phyloP scores from a whole-genome alignment of 176 grass and related monocot genomes.

The Rhynchospora pubera region DNA sequence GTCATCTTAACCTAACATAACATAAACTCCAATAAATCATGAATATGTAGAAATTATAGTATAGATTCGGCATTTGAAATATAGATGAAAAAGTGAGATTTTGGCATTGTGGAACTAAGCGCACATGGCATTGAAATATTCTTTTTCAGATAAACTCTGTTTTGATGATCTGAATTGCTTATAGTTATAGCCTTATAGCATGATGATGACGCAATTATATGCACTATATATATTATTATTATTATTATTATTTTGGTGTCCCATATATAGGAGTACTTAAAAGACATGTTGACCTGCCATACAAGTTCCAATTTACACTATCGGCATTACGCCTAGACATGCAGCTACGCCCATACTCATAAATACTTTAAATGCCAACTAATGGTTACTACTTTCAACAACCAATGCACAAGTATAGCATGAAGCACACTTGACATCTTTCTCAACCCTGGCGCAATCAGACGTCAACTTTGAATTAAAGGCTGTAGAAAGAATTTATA shows the following conservation, averaged over 20 bases:
- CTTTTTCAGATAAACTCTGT: neutral
- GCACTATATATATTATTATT: neutral
- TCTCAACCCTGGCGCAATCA: slow-evolving; percentile 12
- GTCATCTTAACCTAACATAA: no score
- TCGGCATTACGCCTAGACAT: neutral
- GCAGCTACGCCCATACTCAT: neutral
- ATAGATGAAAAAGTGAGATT: no score
- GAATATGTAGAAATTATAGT: no score
- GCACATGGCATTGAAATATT: no score
- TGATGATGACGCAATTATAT: neutral
- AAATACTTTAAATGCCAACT: neutral
- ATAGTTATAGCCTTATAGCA: neutral
- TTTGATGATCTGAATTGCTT: neutral
- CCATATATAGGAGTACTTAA: neutral
- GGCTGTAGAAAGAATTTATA: slow-evolving; percentile 11
- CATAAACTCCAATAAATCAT: no score
- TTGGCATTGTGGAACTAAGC: no score
- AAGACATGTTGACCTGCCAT: neutral
- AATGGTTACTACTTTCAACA: neutral
- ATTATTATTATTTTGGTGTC: neutral
- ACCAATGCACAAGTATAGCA: slow-evolving; percentile 3
- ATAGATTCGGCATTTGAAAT: no score
- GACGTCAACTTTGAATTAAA: slow-evolving; percentile 27
- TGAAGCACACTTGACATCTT: slow-evolving; percentile 15
- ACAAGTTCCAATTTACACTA: neutral